phyloP scores from a whole-genome alignment of 2,329 filamentous ascomycete genomes.

The Sarocladium oryzae region DNA sequence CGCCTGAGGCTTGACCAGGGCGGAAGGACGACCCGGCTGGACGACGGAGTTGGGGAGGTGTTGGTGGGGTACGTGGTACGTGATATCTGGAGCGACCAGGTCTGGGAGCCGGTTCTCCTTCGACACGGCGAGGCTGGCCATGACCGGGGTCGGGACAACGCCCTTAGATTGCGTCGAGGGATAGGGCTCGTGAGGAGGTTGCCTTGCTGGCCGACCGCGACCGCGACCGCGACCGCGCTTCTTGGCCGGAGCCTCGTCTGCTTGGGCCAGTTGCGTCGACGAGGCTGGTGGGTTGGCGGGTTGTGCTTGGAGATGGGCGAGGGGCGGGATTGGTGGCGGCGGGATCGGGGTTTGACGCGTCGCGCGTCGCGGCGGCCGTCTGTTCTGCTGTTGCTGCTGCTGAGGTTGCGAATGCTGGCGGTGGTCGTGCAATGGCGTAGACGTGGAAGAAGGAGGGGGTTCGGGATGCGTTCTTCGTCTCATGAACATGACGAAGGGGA shows the following conservation, averaged over 20 bases:
- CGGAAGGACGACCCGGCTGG: constrained; percentile 20
- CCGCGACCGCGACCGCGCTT: constrained; percentile 9
- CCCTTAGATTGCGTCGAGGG: not conserved
- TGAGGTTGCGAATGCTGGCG: constrained; percentile 15
- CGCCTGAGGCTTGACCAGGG: constrained; percentile 28
- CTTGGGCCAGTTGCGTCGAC: too few species aligned
- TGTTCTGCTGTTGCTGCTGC: not conserved
- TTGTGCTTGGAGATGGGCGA: not conserved
- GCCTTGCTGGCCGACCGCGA: constrained; percentile 7
- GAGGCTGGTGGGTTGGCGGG: not conserved
- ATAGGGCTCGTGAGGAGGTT: not conserved
- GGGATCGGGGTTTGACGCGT: constrained; percentile 24
- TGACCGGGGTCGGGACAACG: constrained; percentile 11
- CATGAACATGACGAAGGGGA: not conserved
- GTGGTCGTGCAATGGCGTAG: not conserved
- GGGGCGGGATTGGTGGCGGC: not conserved
- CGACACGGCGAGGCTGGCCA: constrained; percentile 17
- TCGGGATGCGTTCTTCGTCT: constrained; percentile 6
- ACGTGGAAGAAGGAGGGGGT: not conserved
- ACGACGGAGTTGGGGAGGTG: constrained; percentile 19
- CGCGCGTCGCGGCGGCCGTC: constrained; percentile 16
- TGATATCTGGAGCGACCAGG: constrained; percentile 34
- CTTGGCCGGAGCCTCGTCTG: constrained; percentile 19
- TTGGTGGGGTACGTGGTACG: constrained; percentile 32
- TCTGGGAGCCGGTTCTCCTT: constrained; percentile 23